Conservation (phyloP, 2,329 filamentous ascomycete species). For the Penicillium oxalicum region DNA sequence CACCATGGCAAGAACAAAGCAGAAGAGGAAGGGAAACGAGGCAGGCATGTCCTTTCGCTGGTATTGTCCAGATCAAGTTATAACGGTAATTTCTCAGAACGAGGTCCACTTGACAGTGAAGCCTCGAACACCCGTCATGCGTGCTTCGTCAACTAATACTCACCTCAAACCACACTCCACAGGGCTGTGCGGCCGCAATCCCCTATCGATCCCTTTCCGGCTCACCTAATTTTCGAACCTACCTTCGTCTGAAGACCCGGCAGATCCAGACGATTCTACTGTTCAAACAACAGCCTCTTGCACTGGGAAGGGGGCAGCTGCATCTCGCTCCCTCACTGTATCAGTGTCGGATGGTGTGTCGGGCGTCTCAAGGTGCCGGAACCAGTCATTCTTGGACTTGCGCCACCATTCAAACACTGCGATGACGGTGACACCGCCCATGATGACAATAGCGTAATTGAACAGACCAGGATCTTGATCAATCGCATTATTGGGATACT, state of each 20-base stretch:
- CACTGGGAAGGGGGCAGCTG: not conserved
- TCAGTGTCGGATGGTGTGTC: slow-evolving; percentile 10
- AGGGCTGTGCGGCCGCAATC: not conserved
- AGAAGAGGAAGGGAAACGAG: slow-evolving; percentile 7
- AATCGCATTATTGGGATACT: slow-evolving; percentile 23
- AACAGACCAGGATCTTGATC: slow-evolving; percentile 19
- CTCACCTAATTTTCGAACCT: too few species aligned
- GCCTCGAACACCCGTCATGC: slow-evolving; percentile 24
- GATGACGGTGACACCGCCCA: slow-evolving; percentile 36
- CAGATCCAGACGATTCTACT: too few species aligned
- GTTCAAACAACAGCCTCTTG: slow-evolving; percentile 4
- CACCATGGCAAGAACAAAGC: slow-evolving; percentile 1
- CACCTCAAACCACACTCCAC: slow-evolving; percentile 5
- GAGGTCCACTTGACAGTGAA: slow-evolving; percentile 15
- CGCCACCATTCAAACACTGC: slow-evolving; percentile 20
- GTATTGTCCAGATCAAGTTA: slow-evolving; percentile 97
- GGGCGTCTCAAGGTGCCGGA: slow-evolving; percentile 14
- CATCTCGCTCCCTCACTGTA: slow-evolving; percentile 2
- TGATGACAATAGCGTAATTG: slow-evolving; percentile 40
- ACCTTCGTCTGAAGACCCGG: too few species aligned
- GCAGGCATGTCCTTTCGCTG: slow-evolving; percentile 72
- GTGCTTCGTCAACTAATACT: slow-evolving; percentile 12
- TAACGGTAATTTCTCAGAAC: slow-evolving; percentile 71
- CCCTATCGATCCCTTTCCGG: too few species aligned
- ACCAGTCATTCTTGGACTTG: slow-evolving; percentile 18